phyloP scores from a whole-genome alignment of 805 yeast genomes.

The Pichia manshurica region DNA sequence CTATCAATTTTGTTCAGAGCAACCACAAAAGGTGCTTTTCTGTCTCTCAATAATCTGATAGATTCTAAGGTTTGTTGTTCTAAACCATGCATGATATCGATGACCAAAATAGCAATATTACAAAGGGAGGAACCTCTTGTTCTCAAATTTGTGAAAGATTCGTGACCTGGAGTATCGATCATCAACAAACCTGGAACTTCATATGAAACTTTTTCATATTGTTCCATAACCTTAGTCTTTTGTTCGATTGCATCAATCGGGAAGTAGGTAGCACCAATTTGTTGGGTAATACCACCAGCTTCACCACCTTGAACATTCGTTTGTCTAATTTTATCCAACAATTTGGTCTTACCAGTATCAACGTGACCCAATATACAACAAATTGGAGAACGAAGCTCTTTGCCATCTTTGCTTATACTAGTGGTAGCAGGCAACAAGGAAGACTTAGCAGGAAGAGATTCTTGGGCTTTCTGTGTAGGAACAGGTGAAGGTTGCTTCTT shows the following conservation, averaged over 20 bases:
- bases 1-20: conserved; percentile 98
- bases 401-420: conserved; percentile 18
- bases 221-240: conserved; percentile 88
- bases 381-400: conserved; percentile 91
- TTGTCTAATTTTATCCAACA: conserved; percentile 94
- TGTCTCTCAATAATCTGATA: conserved; percentile 82
- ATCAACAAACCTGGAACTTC: conserved; percentile 96
- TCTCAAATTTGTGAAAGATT: conserved; percentile 94
- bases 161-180: conserved; percentile 99
- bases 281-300: conserved; percentile 99
- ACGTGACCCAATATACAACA: conserved; percentile 99
- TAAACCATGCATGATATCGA: conserved; percentile 98
- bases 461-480: conserved; percentile 23
- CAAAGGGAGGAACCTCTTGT: conserved; percentile 98
- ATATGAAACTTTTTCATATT: conserved; percentile 75
- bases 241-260: conserved; percentile 90
- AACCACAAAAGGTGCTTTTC: conserved; percentile 97
- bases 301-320: conserved; percentile 99
- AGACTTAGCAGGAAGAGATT: conserved; percentile 23
- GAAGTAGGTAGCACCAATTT: conserved; percentile 99
- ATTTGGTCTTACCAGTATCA: conserved; percentile 98
- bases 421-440: conserved; percentile 17
- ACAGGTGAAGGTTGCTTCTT: not conserved
- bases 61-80: conserved; percentile 98
- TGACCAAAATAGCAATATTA: conserved; percentile 97